phyloP scores from a whole-genome alignment of 805 yeast genomes.

The Saturnispora galanensis region DNA sequence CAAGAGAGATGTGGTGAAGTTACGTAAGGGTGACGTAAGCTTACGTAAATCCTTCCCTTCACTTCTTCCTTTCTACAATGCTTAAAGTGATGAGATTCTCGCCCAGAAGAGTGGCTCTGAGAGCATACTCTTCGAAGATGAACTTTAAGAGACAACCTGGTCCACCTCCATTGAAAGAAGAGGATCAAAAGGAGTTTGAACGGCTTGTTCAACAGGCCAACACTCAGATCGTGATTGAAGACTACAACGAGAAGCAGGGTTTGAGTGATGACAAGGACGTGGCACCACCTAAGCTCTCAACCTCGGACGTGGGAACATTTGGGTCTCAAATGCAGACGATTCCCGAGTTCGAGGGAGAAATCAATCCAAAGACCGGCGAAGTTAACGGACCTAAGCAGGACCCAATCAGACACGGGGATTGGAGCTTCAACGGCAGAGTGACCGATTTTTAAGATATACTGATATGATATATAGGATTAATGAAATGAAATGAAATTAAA shows the following conservation, averaged over 20 bases:
- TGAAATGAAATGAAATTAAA: background rate
- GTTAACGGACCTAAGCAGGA: constrained; percentile 97
- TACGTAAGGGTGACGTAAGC: background rate
- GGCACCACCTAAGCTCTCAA: constrained; percentile 22
- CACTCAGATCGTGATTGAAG: constrained; percentile 69
- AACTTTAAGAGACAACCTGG: constrained; percentile 24
- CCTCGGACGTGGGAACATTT: constrained; percentile 47
- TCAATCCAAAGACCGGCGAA: constrained; percentile 90
- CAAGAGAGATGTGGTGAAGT: background rate
- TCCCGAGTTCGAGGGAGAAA: constrained; percentile 93
- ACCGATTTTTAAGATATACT: constrained; percentile 62
- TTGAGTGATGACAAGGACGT: constrained; percentile 19
- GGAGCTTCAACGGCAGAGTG: constrained; percentile 92
- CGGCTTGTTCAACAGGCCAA: constrained; percentile 70
- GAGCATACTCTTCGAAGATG: constrained; percentile 9
- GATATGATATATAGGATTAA: background rate
- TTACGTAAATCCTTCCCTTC: too few relatives aligned
- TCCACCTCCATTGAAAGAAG: constrained; percentile 70
- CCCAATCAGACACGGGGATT: constrained; percentile 76
- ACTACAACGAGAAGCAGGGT: constrained; percentile 40
- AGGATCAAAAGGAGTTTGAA: constrained; percentile 89
- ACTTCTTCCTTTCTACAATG: background rate
- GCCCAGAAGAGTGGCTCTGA: background rate
- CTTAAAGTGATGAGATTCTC: background rate
- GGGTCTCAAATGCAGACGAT: constrained; percentile 65